Conservation (phyloP, 805 yeast species). For the Jamesozyma jinghongensis region DNA sequence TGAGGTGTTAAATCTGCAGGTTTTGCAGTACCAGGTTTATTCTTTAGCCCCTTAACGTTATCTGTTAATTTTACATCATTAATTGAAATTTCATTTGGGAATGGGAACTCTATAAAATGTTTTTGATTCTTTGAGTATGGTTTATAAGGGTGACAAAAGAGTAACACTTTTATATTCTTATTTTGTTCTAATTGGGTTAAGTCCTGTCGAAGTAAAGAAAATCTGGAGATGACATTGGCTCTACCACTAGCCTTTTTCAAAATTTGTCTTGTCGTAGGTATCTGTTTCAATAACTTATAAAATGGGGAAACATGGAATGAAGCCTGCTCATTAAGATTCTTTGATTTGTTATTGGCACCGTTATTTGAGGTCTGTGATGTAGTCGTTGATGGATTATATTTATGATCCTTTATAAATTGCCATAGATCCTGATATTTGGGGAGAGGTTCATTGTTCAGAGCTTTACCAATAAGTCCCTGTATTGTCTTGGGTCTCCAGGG, state of each 20-base stretch:
- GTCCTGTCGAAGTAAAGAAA: conserved; percentile 40
- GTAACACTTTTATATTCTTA: conserved; percentile 34
- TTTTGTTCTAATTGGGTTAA: conserved; percentile 28
- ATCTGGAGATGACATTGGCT: conserved; percentile 36
- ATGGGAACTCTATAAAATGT: conserved; percentile 69
- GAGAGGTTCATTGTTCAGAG: conserved; percentile 27
- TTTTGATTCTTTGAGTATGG: conserved; percentile 17
- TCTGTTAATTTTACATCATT: conserved; percentile 43
- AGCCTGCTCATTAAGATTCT: background rate
- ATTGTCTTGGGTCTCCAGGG: conserved; percentile 39
- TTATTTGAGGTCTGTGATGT: background rate
- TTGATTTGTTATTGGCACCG: background rate
- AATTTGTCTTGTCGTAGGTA: conserved; percentile 35
- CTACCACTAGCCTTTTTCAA: conserved; percentile 15
- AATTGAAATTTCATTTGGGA: conserved; percentile 53
- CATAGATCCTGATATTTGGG: conserved; percentile 33
- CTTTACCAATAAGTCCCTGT: conserved; percentile 35
- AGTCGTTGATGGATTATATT: background rate
- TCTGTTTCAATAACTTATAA: conserved; percentile 38
- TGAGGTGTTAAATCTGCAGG: conserved; percentile 68
- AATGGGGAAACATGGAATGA: conserved; percentile 38
- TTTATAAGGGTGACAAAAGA: conserved; percentile 44
- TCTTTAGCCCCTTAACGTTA: conserved; percentile 64
- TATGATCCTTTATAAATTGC: conserved; percentile 12
- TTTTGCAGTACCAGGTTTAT: conserved; percentile 62